These are phyloP conservation scores for Mentha longifolia DNA, from an alignment of 257 asterid genomes.

Conservation along the genomic window DNA sequence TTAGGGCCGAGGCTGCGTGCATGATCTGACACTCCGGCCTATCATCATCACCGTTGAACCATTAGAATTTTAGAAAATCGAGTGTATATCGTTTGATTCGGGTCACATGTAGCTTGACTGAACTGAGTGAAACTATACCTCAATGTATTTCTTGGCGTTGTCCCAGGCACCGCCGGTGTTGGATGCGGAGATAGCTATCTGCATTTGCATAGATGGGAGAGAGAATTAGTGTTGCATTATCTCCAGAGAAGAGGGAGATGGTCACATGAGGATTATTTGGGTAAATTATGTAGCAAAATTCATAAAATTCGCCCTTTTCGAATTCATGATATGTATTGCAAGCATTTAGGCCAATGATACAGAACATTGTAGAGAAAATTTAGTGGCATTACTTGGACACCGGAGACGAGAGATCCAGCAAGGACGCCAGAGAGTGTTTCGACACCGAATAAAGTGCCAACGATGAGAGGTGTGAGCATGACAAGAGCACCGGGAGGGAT, in stretches of 20 bases:
- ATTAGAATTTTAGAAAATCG: not conserved
- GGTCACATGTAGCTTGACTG: not conserved
- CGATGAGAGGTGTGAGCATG: conserved; percentile 58
- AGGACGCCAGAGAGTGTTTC: conserved; percentile 64
- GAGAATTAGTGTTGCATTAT: not conserved
- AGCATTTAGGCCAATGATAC: not conserved
- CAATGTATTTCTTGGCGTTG: conserved; percentile 52
- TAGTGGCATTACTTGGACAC: conserved; percentile 46
- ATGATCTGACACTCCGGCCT: conserved; percentile 69
- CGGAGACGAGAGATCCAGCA: conserved; percentile 63
- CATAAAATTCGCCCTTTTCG: no score
- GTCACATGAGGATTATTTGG: no score
- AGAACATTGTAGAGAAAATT: not conserved
- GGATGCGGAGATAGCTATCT: conserved; percentile 58
- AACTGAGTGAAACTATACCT: conserved; percentile 32
- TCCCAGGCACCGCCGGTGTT: conserved; percentile 60
- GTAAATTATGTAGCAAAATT: no score
- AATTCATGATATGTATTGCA: no score
- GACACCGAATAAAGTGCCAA: conserved; percentile 53
- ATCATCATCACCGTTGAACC: not conserved
- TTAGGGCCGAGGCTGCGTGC: conserved; percentile 57
- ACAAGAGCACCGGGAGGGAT: conserved; percentile 61
- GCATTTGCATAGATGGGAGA: conserved; percentile 1
- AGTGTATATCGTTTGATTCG: not conserved
- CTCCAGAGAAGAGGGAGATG: no score